Base-by-base conservation (phyloP, 345 rosid species). In the Eucalyptus fibrosa region DNA sequence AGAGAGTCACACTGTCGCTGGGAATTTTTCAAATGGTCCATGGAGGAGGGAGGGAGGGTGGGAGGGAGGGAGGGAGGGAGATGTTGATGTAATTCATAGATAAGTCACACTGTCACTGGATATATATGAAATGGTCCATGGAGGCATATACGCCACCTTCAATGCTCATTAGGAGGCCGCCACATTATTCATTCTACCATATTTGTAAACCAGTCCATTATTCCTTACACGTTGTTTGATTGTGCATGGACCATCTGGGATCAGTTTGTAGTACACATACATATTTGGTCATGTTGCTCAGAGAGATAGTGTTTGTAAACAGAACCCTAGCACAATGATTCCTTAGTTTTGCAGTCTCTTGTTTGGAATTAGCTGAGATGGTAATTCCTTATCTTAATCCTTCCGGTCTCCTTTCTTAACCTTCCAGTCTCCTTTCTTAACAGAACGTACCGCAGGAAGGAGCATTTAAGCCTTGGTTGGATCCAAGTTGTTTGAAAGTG, bases 381-480 rank as follows among this genome's bases (percentile, higher is more conserved):
- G 24, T 77, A 77, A 77, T 37, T 40, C 16, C 85, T 37, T 37
- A 77, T 40, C 47, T 21, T 40, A 40, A 77, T 77, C 16, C 85
- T 77, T 77, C 83, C 13, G 2, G 83, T 77, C 30, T 77, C 47
- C 83, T 88, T 80, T 88, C 56, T 72, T 83, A 67, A 82, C 95
- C 82, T 72, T 72, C 45, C 23, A 5, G 45, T 72, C 45, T 72
- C 45, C 82, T 88, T 80, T 88, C 59, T 77, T 83, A 67, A 83
- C 95, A 95, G 98, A 92, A 93, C 88, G 45, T 92, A 86, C 85
- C 91, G 12, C 93, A 82, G 90, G 94, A 93, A 86, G 97, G 92
- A 88, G 87, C 89, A 44, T 95, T 95, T 89, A 87, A 87, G 89
- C 97, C 97, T 30, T 96, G 98, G 98, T 8, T 80, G 88, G 93